A percentile compares a stretch with the other conserved stretches of the same genome.
Evolutionary conservation across 768 basidiomycete species (phyloP).

Genomic region (Sarcodon aspratus): DNA sequence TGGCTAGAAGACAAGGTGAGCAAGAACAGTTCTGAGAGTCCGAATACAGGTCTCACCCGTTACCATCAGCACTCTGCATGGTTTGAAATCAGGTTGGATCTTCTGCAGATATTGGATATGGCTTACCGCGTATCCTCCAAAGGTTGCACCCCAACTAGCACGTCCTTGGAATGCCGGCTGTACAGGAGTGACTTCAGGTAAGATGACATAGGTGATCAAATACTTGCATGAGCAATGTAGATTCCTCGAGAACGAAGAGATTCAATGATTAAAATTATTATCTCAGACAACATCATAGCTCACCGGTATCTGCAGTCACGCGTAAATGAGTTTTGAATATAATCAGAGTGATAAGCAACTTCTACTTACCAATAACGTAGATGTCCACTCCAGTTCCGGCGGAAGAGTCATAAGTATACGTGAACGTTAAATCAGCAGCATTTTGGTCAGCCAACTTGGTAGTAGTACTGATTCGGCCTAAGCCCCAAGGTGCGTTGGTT

Average conservation of each 20-base stretch:
- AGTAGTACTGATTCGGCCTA: constrained; percentile 9
- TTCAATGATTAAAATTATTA: neutral
- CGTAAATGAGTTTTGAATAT: neutral
- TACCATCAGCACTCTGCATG: constrained; percentile 29
- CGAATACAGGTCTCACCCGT: constrained; percentile 37
- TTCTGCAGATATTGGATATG: neutral
- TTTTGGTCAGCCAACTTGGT: constrained; percentile 5
- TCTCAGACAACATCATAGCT: neutral
- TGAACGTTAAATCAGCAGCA: constrained; percentile 5
- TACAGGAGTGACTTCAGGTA: constrained; percentile 6
- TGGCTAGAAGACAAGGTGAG: constrained; percentile 36
- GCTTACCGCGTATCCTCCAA: neutral
- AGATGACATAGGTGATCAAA: constrained; percentile 12
- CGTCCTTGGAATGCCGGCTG: neutral
- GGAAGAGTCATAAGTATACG: constrained; percentile 17
- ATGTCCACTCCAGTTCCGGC: constrained; percentile 28
- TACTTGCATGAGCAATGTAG: constrained; percentile 11
- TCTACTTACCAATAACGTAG: constrained; percentile 26
- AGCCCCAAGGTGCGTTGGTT: constrained; percentile 13
- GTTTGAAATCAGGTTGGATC: neutral
- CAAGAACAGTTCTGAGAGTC: constrained; percentile 1
- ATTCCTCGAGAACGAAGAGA: constrained; percentile 9
- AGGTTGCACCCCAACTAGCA: neutral
- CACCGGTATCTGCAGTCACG: constrained; percentile 5
- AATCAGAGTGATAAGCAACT: neutral